Evolutionary conservation across 2,329 filamentous ascomycete species (phyloP), one percentile per base, ranked within the genome.

Genomic region (Fusarium sp.): DNA sequence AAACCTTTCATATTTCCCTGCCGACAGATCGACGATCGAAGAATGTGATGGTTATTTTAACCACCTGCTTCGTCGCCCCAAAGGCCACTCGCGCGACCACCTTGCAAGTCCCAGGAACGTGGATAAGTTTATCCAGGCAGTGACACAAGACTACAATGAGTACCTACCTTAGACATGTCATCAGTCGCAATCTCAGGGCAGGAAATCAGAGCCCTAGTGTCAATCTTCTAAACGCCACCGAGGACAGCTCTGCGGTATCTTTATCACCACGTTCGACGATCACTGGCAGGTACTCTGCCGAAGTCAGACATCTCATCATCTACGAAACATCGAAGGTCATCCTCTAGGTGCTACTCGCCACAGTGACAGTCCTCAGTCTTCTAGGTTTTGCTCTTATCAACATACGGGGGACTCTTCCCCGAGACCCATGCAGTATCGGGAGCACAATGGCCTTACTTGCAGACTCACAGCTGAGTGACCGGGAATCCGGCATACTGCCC

Each of bases 391-490:
- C 15, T 31, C 52, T 62, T 10, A 46, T 57, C n/a, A 57, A 42
- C 39, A 31, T 57, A 31, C 46, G 52, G 1, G 52, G 52, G 5
- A 47, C 19, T 2, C 34, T 57, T 6, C 58, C 58, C 4, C 40
- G 58, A 19, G 34, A 52, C 6, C 58, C 58, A 14, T 40, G 40
- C 45, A 62, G 45, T 42, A 36, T 62, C 4, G 58, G 44, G 17
- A 47, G 57, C 11, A 40, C 38, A 8, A 47, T 61, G 61, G 11
- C 22, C 6, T 22, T 55, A 5, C 39, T 64, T 39, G 39, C 56
- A 17, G 56, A 50, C 21, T 64, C 56, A 5, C 56, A 44, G 15
- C 21, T 64, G 3, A 60, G 61, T 17, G 39, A 64, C 24, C 2
- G 19, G 17, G 40, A 14, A 9, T 11, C 36, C 2, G 38, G 34